Evolutionary conservation across 1,284 basidiomycete species (phyloP).

Genomic region (Takashimella tepidaria): DNA sequence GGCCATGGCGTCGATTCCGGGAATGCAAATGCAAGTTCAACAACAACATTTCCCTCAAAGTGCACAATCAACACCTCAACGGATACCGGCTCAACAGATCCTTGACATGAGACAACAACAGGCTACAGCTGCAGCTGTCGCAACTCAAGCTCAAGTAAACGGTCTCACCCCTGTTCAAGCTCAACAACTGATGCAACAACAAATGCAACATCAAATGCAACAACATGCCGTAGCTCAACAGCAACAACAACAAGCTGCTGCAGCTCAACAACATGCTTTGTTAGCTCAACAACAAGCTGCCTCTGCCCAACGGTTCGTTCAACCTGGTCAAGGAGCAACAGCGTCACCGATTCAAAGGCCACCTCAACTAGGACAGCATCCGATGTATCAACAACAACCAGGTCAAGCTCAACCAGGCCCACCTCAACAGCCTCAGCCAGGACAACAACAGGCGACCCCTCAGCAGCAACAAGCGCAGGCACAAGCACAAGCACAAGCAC

Average conservation of each 20-base stretch:
- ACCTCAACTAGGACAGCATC: slow-evolving; percentile 22
- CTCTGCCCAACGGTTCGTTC: slow-evolving; percentile 16
- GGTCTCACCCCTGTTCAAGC: slow-evolving; percentile 21
- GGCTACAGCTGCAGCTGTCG: slow-evolving; percentile 8
- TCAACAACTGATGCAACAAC: slow-evolving; percentile 10
- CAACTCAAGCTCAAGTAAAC: slow-evolving; percentile 15
- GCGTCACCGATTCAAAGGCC: slow-evolving; percentile 28
- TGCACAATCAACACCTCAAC: slow-evolving; percentile 5
- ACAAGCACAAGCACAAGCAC: slow-evolving; percentile 1
- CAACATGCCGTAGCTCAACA: slow-evolving; percentile 17
- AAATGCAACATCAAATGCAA: slow-evolving; percentile 13
- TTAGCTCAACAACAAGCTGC: slow-evolving; percentile 12
- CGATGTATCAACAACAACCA: slow-evolving; percentile 20
- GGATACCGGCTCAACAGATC: slow-evolving; percentile 23
- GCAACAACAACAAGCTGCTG: slow-evolving; percentile 14
- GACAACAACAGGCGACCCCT: not conserved
- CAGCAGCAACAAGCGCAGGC: not conserved
- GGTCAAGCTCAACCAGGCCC: slow-evolving; percentile 3
- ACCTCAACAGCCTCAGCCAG: not conserved
- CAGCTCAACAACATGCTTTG: slow-evolving; percentile 16
- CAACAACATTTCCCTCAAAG: slow-evolving; percentile 5
- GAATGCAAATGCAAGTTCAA: slow-evolving; percentile 2
- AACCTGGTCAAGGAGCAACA: slow-evolving; percentile 10
- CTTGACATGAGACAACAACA: slow-evolving; percentile 23
- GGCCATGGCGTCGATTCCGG: not conserved